These are phyloP conservation scores for Lepidium sativum DNA, from an alignment of 345 rosid species.

Conservation along the genomic window DNA sequence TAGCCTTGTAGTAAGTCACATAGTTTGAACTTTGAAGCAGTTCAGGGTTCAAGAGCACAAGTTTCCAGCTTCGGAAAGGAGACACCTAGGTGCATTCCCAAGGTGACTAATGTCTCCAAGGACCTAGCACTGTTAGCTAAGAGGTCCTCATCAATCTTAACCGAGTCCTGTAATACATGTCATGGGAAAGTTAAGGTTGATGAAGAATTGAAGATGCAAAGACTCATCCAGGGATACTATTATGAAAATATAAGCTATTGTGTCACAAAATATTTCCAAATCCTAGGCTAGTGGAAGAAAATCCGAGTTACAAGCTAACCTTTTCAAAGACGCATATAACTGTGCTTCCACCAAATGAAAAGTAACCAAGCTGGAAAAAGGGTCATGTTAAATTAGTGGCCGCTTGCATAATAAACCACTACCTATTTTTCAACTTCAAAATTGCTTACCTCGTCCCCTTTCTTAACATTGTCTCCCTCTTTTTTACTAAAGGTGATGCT, in stretches of 20 bases:
- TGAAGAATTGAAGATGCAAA: constrained; percentile 5
- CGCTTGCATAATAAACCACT: not conserved
- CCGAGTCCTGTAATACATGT: constrained; percentile 43
- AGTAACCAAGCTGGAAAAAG: constrained; percentile 69
- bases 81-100: constrained; percentile 77
- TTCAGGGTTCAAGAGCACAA: constrained; percentile 19
- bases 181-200: constrained; percentile 15
- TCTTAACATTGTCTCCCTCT: constrained; percentile 51
- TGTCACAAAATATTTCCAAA: not conserved
- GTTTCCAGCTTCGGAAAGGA: constrained; percentile 32
- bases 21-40: not conserved
- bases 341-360: constrained; percentile 96
- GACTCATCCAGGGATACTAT: not conserved
- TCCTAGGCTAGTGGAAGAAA: not conserved
- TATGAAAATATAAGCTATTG: not conserved
- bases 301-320: constrained; percentile 30
- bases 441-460: constrained; percentile 77
- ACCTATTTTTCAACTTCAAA: not conserved
- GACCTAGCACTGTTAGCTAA: constrained; percentile 66
- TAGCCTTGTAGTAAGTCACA: not conserved
- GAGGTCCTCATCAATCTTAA: constrained; percentile 69
- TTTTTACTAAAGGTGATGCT: constrained; percentile 62
- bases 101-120: constrained; percentile 75
- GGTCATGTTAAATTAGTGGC: constrained; percentile 2
- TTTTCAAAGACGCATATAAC: constrained; percentile 85